A percentile compares a stretch with the other conserved stretches of the same genome.
These are phyloP conservation scores for Neofusicoccum parvum DNA, from an alignment of 2,329 filamentous ascomycete genomes.

Conservation along the genomic window DNA sequence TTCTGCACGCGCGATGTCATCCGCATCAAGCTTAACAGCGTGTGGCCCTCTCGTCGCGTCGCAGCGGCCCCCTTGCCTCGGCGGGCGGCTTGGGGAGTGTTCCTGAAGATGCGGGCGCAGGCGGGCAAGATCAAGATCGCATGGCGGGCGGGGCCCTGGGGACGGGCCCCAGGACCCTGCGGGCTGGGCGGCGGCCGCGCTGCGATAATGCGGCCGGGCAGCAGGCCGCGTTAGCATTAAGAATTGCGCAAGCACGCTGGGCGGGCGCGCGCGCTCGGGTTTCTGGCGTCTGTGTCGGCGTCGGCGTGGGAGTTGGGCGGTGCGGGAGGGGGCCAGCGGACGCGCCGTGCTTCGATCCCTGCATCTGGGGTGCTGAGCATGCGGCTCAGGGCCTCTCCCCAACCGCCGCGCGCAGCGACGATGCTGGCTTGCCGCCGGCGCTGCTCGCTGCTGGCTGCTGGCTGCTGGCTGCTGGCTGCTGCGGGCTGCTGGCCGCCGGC, in stretches of 20 bases:
- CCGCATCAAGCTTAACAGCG: slow-evolving; percentile 9
- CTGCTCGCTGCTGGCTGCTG: no score
- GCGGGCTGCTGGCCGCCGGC: no score
- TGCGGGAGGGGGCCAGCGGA: no score
- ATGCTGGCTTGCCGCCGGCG: no score
- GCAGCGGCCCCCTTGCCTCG: slow-evolving; percentile 11
- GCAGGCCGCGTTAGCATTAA: slow-evolving; percentile 11
- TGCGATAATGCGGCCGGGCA: slow-evolving; percentile 5
- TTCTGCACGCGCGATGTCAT: slow-evolving; percentile 14
- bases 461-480: no score
- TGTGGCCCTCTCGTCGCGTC: not conserved
- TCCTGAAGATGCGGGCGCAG: slow-evolving; percentile 9
- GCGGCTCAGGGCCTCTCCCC: not conserved
- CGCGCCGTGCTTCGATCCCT: slow-evolving; percentile 8
- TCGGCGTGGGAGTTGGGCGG: not conserved
- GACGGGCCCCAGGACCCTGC: no score
- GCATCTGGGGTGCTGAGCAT: slow-evolving; percentile 10
- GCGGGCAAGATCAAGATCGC: not conserved
- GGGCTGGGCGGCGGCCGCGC: no score
- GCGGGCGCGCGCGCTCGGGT: not conserved
- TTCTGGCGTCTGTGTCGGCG: not conserved
- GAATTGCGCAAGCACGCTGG: slow-evolving; percentile 10
- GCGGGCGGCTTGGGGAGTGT: not conserved
- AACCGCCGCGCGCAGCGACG: no score
- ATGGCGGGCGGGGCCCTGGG: not conserved